These are phyloP conservation scores for Setaria viridis DNA, from an alignment of 202 grass and related monocot genomes.

Conservation along the genomic window DNA sequence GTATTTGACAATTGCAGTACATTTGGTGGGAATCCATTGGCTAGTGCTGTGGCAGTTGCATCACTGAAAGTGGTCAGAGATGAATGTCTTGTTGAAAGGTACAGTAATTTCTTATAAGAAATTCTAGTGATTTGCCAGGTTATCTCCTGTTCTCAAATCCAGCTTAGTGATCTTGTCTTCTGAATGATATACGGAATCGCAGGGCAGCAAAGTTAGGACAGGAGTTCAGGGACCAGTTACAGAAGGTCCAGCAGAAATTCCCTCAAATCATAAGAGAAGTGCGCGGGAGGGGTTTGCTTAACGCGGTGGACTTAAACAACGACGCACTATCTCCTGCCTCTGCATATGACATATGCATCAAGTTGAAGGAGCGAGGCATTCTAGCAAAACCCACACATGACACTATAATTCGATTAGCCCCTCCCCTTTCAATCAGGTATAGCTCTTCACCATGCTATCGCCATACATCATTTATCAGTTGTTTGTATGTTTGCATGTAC, in stretches of 20 bases:
- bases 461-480: not conserved
- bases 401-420: constrained; percentile 86
- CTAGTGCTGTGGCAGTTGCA: constrained; percentile 90
- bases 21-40: constrained; percentile 95
- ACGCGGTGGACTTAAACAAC: constrained; percentile 82
- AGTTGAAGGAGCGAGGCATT: constrained; percentile 94
- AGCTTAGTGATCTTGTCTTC: not conserved
- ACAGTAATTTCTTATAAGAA: constrained; percentile 31
- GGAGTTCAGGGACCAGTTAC: constrained; percentile 66
- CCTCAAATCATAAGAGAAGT: constrained; percentile 70
- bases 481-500: not conserved
- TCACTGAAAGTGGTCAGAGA: constrained; percentile 86
- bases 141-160: not conserved
- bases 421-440: constrained; percentile 84
- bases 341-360: constrained; percentile 94
- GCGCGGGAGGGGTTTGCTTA: constrained; percentile 79
- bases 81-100: constrained; percentile 91
- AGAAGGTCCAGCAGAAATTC: constrained; percentile 56
- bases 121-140: not conserved
- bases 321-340: constrained; percentile 71
- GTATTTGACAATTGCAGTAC: constrained; percentile 63
- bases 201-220: constrained; percentile 66
- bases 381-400: constrained; percentile 95
- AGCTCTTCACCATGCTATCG: not conserved
- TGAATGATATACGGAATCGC: constrained; percentile 11